phyloP scores from a whole-genome alignment of 2,329 filamentous ascomycete species.

The Fusarium sp. region DNA sequence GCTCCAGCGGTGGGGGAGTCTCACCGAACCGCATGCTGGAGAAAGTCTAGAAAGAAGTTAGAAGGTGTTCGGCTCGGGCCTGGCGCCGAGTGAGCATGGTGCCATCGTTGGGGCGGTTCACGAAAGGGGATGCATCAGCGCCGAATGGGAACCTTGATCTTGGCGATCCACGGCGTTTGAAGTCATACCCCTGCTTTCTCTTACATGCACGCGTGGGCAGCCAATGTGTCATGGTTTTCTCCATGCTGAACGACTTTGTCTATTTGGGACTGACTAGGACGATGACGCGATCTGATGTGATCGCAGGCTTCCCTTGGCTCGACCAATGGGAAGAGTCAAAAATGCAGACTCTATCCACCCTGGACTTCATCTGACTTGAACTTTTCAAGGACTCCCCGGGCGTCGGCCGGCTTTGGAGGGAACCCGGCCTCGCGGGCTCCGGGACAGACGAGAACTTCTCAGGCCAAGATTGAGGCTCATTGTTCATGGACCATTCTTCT shows the following conservation, averaged over 20 bases:
- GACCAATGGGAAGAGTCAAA: constrained; percentile 23
- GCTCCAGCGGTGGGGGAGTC: background rate
- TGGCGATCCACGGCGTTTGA: background rate
- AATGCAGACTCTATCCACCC: constrained; percentile 26
- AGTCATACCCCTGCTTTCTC: background rate
- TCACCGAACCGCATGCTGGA: background rate
- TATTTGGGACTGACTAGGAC: constrained; percentile 35
- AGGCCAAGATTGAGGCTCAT: constrained; percentile 9
- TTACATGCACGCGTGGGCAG: constrained; percentile 11
- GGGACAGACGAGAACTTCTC: background rate
- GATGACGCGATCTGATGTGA: constrained; percentile 48
- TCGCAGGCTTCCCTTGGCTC: constrained; percentile 20
- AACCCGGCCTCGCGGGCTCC: constrained; percentile 22
- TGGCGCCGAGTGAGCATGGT: constrained; percentile 20
- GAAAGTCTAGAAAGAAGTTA: constrained; percentile 41
- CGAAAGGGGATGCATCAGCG: constrained; percentile 6
- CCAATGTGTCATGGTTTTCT: constrained; percentile 39
- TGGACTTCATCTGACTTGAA: constrained; percentile 17
- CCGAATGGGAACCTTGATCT: constrained; percentile 31
- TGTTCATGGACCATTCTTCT: constrained; percentile 1
- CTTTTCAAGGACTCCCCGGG: constrained; percentile 17
- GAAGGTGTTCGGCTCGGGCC: constrained; percentile 33
- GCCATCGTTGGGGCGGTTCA: constrained; percentile 21
- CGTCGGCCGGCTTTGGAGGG: constrained; percentile 21
- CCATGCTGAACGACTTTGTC: constrained; percentile 7